Base-by-base conservation (phyloP, 441 rosid species). In the Eutrema salsugineum region DNA sequence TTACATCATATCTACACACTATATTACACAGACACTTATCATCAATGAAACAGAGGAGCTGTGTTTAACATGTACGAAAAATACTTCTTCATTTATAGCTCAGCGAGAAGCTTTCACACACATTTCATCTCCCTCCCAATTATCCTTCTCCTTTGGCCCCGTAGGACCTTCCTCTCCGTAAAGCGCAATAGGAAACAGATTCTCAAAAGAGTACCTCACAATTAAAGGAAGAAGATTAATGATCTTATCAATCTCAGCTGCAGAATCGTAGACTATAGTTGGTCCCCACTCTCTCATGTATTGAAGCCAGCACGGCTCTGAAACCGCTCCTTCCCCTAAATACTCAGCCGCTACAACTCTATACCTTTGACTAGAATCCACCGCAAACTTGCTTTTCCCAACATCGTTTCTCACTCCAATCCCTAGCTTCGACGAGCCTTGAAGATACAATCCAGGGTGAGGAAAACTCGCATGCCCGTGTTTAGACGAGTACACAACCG, bases 261-360 rank as follows among this genome's bases (percentile, higher is more conserved):
- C 73, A 2, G 93, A 86, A 73, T 88, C 89, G 11, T 88, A 88
- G 1, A 79, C 82, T 61, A 86, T 68, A 47, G 86, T 88, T 11
- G 93, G 93, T 66, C 90, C 93, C 93, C 93, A 88, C 39, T 88
- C 86, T 78, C 90, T 83, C 93, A 86, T 88, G 49, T 69, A 88
- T 47, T 84, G 82, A 65, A 88, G 70, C 93, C 93, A 88, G 49
- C 82, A 79, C 24, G 90, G 90, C 53, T 86, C 93, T 36, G 54
- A 14, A 8, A 88, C 77, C 17, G 66, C 84, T 65, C 81, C 85
- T 56, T 80, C 68, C 5, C 90, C 87, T 17, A 88, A 82, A 73
- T 84, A 86, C 87, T 88, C 93, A 0, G 87, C 88, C 11, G 90
- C 82, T 36, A 88, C 53, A 14, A 86, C 76, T 66, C 54, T 76